Evolutionary conservation across 1,284 basidiomycete species (phyloP).

Genomic region (Hemileia vastatrix): DNA sequence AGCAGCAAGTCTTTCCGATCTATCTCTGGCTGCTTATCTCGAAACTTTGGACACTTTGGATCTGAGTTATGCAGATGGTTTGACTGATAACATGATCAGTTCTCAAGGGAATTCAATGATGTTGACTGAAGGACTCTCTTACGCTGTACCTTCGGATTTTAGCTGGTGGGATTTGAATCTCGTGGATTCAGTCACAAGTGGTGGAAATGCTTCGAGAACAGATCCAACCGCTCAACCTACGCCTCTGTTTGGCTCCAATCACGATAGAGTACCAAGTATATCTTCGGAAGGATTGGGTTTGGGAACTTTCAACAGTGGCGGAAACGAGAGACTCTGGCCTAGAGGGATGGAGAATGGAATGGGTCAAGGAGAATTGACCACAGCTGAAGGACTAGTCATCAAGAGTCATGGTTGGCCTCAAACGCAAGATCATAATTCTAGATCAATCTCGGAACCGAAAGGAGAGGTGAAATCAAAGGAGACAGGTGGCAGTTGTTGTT

Average conservation of each 20-base stretch:
- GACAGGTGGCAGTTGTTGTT: not conserved
- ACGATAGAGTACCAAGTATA: not conserved
- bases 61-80: conserved; percentile 33
- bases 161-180: conserved; percentile 40
- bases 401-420: not conserved
- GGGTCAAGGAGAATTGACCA: not conserved
- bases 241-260: conserved; percentile 10
- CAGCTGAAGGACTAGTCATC: not conserved
- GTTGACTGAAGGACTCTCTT: conserved; percentile 33
- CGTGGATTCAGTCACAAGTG: conserved; percentile 18
- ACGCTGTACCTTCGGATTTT: conserved; percentile 40
- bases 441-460: too few relatives aligned
- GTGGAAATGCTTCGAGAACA: conserved; percentile 15
- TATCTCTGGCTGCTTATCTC: conserved; percentile 39
- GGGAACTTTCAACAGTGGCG: not conserved
- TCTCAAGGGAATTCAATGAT: conserved; percentile 16
- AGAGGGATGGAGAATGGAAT: not conserved
- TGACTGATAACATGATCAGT: conserved; percentile 22
- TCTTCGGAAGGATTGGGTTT: not conserved
- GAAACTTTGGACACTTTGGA: conserved; percentile 41
- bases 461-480: not conserved
- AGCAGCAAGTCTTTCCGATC: conserved; percentile 26
- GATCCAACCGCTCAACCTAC: conserved; percentile 23
- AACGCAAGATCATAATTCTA: not conserved
- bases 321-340: not conserved